Evolutionary conservation across 805 yeast species (phyloP).

Genomic region (Saccharomycopsis fibuligera): DNA sequence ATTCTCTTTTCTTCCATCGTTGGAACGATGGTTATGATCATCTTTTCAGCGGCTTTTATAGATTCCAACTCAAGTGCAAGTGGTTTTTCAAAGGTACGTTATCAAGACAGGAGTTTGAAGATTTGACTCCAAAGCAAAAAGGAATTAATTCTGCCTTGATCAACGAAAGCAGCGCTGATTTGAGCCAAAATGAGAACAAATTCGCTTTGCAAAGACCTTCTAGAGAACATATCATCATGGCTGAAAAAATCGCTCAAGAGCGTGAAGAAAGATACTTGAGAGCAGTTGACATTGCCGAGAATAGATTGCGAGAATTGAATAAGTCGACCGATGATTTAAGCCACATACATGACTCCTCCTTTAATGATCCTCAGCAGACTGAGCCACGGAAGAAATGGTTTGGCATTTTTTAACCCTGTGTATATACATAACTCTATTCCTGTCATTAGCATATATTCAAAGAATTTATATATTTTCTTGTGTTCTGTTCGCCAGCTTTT

Average conservation of each 20-base stretch:
- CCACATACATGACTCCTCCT: neutral
- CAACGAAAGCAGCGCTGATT: slow-evolving; percentile 20
- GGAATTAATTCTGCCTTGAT: slow-evolving; percentile 29
- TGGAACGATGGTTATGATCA: slow-evolving; percentile 86
- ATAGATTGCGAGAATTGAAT: slow-evolving; percentile 20
- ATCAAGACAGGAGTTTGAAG: slow-evolving; percentile 54
- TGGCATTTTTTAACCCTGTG: neutral
- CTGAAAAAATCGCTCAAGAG: slow-evolving; percentile 62
- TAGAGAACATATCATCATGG: slow-evolving; percentile 66
- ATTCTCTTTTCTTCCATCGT: slow-evolving; percentile 64
- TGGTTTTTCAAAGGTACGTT: slow-evolving; percentile 48
- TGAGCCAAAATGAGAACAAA: slow-evolving; percentile 32
- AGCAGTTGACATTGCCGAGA: slow-evolving; percentile 41
- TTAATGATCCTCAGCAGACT: neutral
- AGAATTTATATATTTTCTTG: no score
- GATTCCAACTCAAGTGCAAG: slow-evolving; percentile 52
- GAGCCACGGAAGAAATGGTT: neutral
- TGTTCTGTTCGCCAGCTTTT: no score
- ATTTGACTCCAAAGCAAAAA: slow-evolving; percentile 43
- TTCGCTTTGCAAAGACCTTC: slow-evolving; percentile 60
- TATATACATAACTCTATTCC: no score
- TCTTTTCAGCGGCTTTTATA: slow-evolving; percentile 60
- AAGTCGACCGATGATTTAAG: neutral
- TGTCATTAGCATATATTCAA: no score
- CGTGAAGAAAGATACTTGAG: slow-evolving; percentile 51